phyloP scores from a whole-genome alignment of 1,284 basidiomycete species.

The Ustilago crameri region DNA sequence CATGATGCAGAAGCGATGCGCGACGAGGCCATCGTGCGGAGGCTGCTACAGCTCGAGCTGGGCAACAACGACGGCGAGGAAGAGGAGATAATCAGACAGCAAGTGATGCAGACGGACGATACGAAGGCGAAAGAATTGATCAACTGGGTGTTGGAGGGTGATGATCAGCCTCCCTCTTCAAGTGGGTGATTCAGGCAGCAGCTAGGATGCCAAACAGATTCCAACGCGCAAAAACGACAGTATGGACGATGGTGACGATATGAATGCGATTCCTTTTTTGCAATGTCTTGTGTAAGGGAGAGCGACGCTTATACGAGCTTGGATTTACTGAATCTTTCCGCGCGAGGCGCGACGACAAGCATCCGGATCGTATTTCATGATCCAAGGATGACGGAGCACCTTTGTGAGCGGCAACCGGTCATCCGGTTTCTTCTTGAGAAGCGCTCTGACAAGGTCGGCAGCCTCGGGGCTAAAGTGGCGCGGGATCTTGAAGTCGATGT shows the following conservation, averaged over 20 bases:
- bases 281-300: background rate
- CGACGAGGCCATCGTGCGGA: constrained; percentile 36
- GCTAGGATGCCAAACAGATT: background rate
- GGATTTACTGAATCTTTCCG: constrained; percentile 43
- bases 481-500: constrained; percentile 61
- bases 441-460: constrained; percentile 52
- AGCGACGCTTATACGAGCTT: constrained; percentile 5
- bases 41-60: constrained; percentile 25
- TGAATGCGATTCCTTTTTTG: constrained; percentile 6
- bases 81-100: constrained; percentile 1
- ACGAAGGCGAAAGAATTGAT: constrained; percentile 14
- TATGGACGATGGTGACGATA: constrained; percentile 7
- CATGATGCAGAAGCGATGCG: constrained; percentile 19
- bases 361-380: constrained; percentile 76
- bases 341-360: constrained; percentile 54
- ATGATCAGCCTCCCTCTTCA: background rate
- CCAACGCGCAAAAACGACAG: background rate
- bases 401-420: constrained; percentile 82
- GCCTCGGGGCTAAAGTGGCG: constrained; percentile 54
- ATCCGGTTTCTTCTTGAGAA: constrained; percentile 83
- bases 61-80: constrained; percentile 8
- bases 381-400: constrained; percentile 91
- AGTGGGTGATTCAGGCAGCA: background rate
- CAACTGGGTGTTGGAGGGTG: constrained; percentile 23
- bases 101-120: constrained; percentile 11